These are phyloP conservation scores for Nemania serpens DNA, from an alignment of 2,329 filamentous ascomycete genomes.

Conservation along the genomic window DNA sequence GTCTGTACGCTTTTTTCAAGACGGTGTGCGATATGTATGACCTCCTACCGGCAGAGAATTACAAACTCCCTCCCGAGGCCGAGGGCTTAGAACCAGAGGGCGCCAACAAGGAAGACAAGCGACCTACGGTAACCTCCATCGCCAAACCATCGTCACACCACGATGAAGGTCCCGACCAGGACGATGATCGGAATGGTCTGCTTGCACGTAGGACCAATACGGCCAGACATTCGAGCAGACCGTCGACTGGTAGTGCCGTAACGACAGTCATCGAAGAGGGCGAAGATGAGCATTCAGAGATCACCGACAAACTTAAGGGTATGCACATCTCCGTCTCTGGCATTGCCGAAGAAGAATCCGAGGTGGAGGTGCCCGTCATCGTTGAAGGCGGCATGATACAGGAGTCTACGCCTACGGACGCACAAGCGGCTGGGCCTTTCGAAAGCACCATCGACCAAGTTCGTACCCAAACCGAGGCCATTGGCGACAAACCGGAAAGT, in stretches of 20 bases:
- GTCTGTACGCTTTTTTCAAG: constrained; percentile 95
- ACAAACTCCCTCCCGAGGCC: constrained; percentile 91
- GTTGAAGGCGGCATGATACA: constrained; percentile 46
- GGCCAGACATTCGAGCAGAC: constrained; percentile 79
- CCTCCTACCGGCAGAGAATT: constrained; percentile 89
- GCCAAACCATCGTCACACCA: constrained; percentile 36
- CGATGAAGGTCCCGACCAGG: constrained; percentile 44
- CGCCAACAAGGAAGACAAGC: constrained; percentile 49
- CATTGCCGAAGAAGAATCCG: constrained; percentile 60
- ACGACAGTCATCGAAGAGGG: constrained; percentile 82
- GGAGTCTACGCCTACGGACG: constrained; percentile 30
- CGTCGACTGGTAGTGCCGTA: constrained; percentile 77
- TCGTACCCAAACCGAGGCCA: constrained; percentile 25
- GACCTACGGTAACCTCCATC: constrained; percentile 44
- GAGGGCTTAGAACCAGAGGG: constrained; percentile 72
- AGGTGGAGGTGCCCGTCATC: constrained; percentile 46
- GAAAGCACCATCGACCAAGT: constrained; percentile 23
- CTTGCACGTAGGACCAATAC: constrained; percentile 70
- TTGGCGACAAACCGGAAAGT: constrained; percentile 28
- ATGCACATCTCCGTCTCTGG: constrained; percentile 58
- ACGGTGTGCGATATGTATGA: constrained; percentile 92
- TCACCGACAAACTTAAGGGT: constrained; percentile 51
- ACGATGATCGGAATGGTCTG: constrained; percentile 54
- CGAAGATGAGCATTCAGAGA: constrained; percentile 67
- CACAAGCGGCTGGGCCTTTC: constrained; percentile 21